phyloP scores from a whole-genome alignment of 1,139 yeast genomes.

The Dujonia santamariae region DNA sequence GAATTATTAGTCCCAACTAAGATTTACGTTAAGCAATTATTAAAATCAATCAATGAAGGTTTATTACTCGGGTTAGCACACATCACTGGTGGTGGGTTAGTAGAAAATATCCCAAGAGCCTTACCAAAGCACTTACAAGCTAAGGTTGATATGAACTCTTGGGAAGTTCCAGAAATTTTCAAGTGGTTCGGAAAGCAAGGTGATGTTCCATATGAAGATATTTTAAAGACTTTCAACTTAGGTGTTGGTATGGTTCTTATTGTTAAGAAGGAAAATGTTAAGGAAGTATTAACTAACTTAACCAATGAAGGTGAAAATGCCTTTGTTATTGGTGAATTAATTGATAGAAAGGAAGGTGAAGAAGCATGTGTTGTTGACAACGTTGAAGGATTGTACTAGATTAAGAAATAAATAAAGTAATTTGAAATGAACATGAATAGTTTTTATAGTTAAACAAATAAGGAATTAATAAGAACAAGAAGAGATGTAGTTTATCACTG shows the following conservation, averaged over 20 bases:
- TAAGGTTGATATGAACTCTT: conserved; percentile 67
- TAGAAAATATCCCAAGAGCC: conserved; percentile 95
- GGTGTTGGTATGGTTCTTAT: conserved; percentile 97
- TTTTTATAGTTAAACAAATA: too few relatives aligned
- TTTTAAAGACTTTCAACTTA: conserved; percentile 87
- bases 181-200: conserved; percentile 94
- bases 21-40: conserved; percentile 88
- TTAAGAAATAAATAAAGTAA: neutral
- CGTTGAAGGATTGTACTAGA: conserved; percentile 55
- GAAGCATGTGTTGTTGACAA: conserved; percentile 70
- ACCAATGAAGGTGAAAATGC: conserved; percentile 71
- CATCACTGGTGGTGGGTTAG: conserved; percentile 97
- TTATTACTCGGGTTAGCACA: conserved; percentile 87
- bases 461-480: too few relatives aligned
- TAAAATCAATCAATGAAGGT: conserved; percentile 67
- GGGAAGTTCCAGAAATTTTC: conserved; percentile 88
- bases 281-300: conserved; percentile 51
- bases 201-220: conserved; percentile 79
- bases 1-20: conserved; percentile 86
- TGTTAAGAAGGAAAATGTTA: conserved; percentile 64
- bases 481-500: too few relatives aligned
- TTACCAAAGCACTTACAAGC: conserved; percentile 82
- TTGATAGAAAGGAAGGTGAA: conserved; percentile 47
- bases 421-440: neutral
- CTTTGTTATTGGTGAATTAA: conserved; percentile 73